These are phyloP conservation scores for Phialophora chinensis DNA, from an alignment of 2,329 filamentous ascomycete genomes.

Conservation along the genomic window DNA sequence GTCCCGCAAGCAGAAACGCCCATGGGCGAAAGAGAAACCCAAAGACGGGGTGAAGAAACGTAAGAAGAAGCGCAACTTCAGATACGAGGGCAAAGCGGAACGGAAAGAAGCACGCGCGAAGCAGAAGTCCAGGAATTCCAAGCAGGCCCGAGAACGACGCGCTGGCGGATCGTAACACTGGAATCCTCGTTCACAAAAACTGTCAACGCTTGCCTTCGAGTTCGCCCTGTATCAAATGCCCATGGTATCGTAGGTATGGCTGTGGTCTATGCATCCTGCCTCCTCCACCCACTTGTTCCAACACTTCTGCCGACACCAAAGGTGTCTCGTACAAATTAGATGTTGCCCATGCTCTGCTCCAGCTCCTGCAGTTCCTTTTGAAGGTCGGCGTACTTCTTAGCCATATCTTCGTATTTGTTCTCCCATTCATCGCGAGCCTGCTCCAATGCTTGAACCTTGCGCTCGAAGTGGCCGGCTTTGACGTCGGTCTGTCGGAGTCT, in stretches of 20 bases:
- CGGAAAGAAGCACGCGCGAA: slow-evolving; percentile 67
- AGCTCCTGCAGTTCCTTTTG: slow-evolving; percentile 93
- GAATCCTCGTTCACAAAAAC: slow-evolving; percentile 28
- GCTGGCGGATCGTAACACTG: slow-evolving; percentile 41
- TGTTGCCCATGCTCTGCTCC: slow-evolving; percentile 88
- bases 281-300: slow-evolving; percentile 22
- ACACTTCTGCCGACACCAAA: slow-evolving; percentile 21
- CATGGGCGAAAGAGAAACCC: slow-evolving; percentile 55
- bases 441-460: slow-evolving; percentile 97
- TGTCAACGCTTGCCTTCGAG: slow-evolving; percentile 27
- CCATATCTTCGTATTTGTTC: slow-evolving; percentile 96
- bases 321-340: slow-evolving; percentile 63
- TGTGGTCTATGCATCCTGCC: slow-evolving; percentile 34
- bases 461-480: slow-evolving; percentile 98
- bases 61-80: slow-evolving; percentile 88
- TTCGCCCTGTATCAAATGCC: slow-evolving; percentile 34
- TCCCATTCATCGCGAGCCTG: slow-evolving; percentile 92
- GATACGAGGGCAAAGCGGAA: slow-evolving; percentile 88
- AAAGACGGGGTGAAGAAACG: slow-evolving; percentile 52
- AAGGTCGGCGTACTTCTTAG: slow-evolving; percentile 80
- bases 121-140: slow-evolving; percentile 72
- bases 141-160: slow-evolving; percentile 65
- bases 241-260: slow-evolving; percentile 36
- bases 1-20: slow-evolving; percentile 45
- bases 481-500: slow-evolving; percentile 99